phyloP scores from a whole-genome alignment of 169 alveolate species.

The Theileria parva region DNA sequence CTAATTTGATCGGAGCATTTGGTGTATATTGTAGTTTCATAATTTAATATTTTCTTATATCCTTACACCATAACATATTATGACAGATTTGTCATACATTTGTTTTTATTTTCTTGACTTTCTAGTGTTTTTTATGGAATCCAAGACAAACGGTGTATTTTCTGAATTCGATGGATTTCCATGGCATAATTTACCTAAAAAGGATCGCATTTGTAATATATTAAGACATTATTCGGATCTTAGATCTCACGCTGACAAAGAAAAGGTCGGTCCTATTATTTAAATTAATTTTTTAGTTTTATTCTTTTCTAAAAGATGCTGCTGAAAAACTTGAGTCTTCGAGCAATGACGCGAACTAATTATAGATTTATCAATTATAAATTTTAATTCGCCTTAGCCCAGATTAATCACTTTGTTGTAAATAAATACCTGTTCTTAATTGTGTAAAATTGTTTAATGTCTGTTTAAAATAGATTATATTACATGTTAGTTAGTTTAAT shows the following conservation, averaged over 20 bases:
- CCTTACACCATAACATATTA: not conserved
- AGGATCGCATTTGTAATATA: not conserved
- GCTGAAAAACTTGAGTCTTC: not conserved
- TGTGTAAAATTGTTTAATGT: not conserved
- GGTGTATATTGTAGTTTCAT: not conserved
- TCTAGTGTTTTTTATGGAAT: not conserved
- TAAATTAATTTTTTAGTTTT: constrained; percentile 2
- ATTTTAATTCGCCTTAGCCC: not conserved
- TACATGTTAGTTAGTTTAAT: constrained; percentile 19
- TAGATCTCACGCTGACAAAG: not conserved
- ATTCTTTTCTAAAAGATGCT: constrained; percentile 5
- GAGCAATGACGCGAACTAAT: not conserved
- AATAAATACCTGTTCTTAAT: not conserved
- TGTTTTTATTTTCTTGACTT: not conserved
- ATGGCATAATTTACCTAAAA: not conserved
- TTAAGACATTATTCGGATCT: not conserved
- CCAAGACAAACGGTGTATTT: not conserved
- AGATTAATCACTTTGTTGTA: not conserved
- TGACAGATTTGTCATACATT: not conserved
- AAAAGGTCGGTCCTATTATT: not conserved
- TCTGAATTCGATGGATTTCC: constrained; percentile 1
- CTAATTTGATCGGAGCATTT: not conserved
- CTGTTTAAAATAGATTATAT: not conserved
- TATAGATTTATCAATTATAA: too few species aligned
- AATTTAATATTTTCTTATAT: not conserved